Evolutionary conservation across 2,329 filamentous ascomycete genomes (phyloP).

Genomic region (Phaeosphaeriaceae sp.): DNA sequence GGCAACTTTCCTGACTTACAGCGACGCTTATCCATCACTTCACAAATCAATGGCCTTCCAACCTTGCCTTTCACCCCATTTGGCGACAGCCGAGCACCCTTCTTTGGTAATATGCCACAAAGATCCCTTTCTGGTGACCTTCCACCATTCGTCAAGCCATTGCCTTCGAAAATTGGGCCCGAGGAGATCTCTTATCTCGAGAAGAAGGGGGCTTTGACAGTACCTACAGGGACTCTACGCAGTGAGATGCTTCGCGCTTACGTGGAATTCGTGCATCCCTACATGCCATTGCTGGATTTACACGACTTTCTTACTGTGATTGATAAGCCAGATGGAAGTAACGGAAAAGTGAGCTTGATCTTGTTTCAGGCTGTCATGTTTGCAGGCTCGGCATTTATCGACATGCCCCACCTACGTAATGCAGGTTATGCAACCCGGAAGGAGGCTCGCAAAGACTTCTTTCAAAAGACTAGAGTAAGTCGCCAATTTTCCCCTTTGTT

Average conservation of each 20-base stretch:
- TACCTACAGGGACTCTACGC: conserved; percentile 73
- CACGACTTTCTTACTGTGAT: conserved; percentile 67
- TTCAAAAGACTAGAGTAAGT: conserved; percentile 82
- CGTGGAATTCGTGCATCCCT: conserved; percentile 89
- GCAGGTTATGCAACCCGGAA: conserved; percentile 81
- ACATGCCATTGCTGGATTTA: conserved; percentile 83
- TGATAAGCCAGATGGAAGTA: conserved; percentile 69
- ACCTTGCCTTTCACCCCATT: conserved; percentile 47
- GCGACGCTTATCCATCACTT: conserved; percentile 52
- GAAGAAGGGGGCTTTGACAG: conserved; percentile 80
- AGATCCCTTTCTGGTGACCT: conserved; percentile 55
- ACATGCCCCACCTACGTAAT: conserved; percentile 74
- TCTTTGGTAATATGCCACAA: conserved; percentile 57
- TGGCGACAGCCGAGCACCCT: conserved; percentile 36
- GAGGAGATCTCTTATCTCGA: conserved; percentile 86
- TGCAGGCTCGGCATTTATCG: conserved; percentile 85
- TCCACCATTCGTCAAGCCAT: conserved; percentile 76
- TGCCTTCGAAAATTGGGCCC: conserved; percentile 75
- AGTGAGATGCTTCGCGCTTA: conserved; percentile 83
- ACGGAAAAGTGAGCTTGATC: conserved; percentile 79
- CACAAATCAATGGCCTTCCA: conserved; percentile 41
- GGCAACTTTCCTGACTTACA: conserved; percentile 53
- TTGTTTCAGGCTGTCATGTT: conserved; percentile 97
- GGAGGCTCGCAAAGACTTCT: conserved; percentile 84
- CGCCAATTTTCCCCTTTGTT: conserved; percentile 8